A percentile compares a stretch with the other conserved stretches of the same genome.
phyloP scores from a whole-genome alignment of 345 rosid genomes.

The Firmiana major region DNA sequence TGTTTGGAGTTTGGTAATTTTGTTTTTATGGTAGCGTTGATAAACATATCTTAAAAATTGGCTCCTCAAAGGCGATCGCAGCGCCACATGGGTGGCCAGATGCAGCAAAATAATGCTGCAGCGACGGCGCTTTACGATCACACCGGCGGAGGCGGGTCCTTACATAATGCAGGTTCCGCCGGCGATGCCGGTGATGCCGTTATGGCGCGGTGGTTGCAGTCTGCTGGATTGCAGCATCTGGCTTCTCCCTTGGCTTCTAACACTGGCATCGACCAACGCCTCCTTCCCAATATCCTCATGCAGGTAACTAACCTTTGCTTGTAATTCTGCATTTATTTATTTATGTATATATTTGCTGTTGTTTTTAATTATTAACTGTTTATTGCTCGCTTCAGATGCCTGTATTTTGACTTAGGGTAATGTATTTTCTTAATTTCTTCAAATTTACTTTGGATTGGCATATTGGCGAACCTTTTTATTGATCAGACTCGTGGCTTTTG shows the following conservation, averaged over 20 bases:
- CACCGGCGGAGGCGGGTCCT: constrained; percentile 38
- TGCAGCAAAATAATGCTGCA: constrained; percentile 95
- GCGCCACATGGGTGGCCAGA: constrained; percentile 99
- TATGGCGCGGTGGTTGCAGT: constrained; percentile 99
- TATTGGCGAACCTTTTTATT: not conserved
- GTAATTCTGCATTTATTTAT: not conserved
- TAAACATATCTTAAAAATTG: constrained; percentile 81
- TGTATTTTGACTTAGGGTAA: not conserved
- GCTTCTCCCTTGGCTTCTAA: constrained; percentile 86
- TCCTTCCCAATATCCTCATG: constrained; percentile 84
- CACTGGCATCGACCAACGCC: constrained; percentile 70
- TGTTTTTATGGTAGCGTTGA: constrained; percentile 37
- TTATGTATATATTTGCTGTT: not conserved
- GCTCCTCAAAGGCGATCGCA: constrained; percentile 99
- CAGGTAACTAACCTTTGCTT: constrained; percentile 49
- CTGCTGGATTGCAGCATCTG: constrained; percentile 99
- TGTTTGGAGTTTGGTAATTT: constrained; percentile 3
- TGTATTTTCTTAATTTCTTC: not conserved
- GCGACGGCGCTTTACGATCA: constrained; percentile 80
- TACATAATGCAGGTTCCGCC: constrained; percentile 60
- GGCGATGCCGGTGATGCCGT: constrained; percentile 90
- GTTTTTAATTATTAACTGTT: not conserved
- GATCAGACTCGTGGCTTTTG: not conserved
- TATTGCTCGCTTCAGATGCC: not conserved
- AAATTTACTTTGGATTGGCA: not conserved